Percentiles rank a stretch among this genome's conserved stretches.
Conservation (phyloP, 1,284 basidiomycete genomes). For the Pseudozyma hubeiensis region DNA sequence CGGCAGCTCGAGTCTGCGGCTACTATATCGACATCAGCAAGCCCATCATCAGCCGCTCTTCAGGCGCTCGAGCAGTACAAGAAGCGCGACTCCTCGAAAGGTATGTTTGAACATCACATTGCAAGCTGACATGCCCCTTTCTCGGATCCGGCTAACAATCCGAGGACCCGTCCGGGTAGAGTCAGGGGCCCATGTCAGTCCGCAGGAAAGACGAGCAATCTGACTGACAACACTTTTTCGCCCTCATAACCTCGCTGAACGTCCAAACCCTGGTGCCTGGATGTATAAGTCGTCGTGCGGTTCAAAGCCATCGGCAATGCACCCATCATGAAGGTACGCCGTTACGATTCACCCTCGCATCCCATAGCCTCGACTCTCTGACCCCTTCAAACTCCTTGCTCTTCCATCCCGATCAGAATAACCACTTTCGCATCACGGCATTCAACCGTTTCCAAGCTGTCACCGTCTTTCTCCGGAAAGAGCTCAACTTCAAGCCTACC, state of each 20-base stretch:
- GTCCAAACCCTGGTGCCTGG: no score
- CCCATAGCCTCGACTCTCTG: neutral
- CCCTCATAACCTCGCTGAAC: no score
- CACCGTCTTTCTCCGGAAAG: slow-evolving; percentile 90
- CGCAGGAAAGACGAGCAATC: no score
- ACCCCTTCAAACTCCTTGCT: neutral
- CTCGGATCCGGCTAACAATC: neutral
- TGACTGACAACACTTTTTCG: no score
- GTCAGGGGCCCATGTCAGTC: no score
- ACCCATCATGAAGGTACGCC: slow-evolving; percentile 85
- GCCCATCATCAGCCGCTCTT: slow-evolving; percentile 32
- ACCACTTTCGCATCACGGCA: slow-evolving; percentile 96
- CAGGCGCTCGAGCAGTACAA: slow-evolving; percentile 64
- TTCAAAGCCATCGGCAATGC: slow-evolving; percentile 99
- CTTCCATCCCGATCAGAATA: slow-evolving; percentile 71
- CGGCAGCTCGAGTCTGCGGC: slow-evolving; percentile 31
- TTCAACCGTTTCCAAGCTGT: slow-evolving; percentile 95
- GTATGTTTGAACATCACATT: slow-evolving; percentile 24
- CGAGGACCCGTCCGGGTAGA: no score
- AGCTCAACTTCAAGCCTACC: slow-evolving; percentile 85
- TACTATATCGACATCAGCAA: slow-evolving; percentile 3
- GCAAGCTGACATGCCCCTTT: neutral
- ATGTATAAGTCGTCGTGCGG: slow-evolving; percentile 83
- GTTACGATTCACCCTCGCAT: neutral
- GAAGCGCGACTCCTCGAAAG: slow-evolving; percentile 62